These are phyloP conservation scores for Massarina eburnea DNA, from an alignment of 2,329 filamentous ascomycete genomes.

Conservation along the genomic window DNA sequence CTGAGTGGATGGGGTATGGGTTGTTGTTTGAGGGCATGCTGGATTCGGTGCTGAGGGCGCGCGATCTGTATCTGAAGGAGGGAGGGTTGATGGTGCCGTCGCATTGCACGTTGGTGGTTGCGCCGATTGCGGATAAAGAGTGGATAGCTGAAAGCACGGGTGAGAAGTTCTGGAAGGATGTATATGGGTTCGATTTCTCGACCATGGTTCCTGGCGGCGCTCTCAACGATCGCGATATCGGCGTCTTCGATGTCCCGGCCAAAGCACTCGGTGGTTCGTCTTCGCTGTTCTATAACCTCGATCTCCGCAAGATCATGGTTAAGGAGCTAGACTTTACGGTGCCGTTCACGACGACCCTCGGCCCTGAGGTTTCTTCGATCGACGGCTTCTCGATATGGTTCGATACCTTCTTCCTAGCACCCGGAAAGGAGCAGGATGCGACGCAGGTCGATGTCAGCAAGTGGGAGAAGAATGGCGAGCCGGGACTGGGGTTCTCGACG, in stretches of 20 bases:
- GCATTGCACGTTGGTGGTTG: constrained; percentile 79
- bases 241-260: constrained; percentile 33
- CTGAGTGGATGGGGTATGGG: constrained; percentile 97
- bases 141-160: constrained; percentile 75
- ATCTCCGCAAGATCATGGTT: constrained; percentile 71
- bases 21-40: constrained; percentile 96
- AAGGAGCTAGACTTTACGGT: constrained; percentile 76
- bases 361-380: constrained; percentile 65
- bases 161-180: constrained; percentile 75
- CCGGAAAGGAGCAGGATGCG: constrained; percentile 34
- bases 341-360: constrained; percentile 64
- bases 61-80: constrained; percentile 80
- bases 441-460: constrained; percentile 57
- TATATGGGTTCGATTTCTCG: constrained; percentile 94
- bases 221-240: constrained; percentile 61
- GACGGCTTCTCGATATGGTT: constrained; percentile 94
- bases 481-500: constrained; percentile 81
- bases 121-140: constrained; percentile 75
- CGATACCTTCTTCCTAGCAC: constrained; percentile 83
- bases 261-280: constrained; percentile 52
- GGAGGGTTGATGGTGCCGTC: constrained; percentile 85
- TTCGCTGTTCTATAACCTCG: constrained; percentile 71
- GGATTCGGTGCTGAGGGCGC: constrained; percentile 83
- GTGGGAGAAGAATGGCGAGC: constrained; percentile 60
- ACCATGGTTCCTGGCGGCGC: constrained; percentile 83